Percentiles rank a stretch among this genome's conserved stretches.
Evolutionary conservation across 176 grass and related monocot genomes (phyloP).

Genomic region (Lolium rigidum): DNA sequence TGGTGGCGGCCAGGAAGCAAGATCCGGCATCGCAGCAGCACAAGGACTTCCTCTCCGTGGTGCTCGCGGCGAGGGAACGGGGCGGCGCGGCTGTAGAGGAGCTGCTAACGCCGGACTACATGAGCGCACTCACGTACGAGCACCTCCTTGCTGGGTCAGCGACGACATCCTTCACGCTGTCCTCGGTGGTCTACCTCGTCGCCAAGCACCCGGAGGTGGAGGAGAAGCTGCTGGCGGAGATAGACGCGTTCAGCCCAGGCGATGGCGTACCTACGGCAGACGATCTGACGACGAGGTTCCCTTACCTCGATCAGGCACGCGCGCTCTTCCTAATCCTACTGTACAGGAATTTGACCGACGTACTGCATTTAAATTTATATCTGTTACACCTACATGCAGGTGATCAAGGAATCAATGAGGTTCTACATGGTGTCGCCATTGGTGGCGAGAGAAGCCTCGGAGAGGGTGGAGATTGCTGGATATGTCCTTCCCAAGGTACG

Average conservation of each 20-base stretch:
- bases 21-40: too few relatives aligned
- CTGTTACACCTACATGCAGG: too few relatives aligned
- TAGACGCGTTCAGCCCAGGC: conserved; percentile 45
- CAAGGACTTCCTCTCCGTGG: conserved; percentile 64
- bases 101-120: conserved; percentile 59
- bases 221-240: conserved; percentile 59
- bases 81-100: conserved; percentile 27
- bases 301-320: conserved; percentile 51
- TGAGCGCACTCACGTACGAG: conserved; percentile 68
- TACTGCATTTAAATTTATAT: too few relatives aligned
- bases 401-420: too few relatives aligned
- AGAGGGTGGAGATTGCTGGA: too few relatives aligned
- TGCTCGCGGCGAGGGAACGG: conserved; percentile 49
- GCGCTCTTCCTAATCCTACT: too few relatives aligned
- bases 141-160: conserved; percentile 63
- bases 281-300: conserved; percentile 55
- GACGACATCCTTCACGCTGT: conserved; percentile 58
- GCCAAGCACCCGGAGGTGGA: conserved; percentile 62
- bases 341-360: too few relatives aligned
- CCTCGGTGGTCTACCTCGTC: conserved; percentile 52
- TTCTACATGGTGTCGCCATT: too few relatives aligned
- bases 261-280: conserved; percentile 41
- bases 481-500: too few relatives aligned
- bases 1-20: too few relatives aligned
- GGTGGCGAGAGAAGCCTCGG: too few relatives aligned